These are phyloP conservation scores for Nicotiana benthamiana DNA, from an alignment of 257 asterid species.

Conservation along the genomic window DNA sequence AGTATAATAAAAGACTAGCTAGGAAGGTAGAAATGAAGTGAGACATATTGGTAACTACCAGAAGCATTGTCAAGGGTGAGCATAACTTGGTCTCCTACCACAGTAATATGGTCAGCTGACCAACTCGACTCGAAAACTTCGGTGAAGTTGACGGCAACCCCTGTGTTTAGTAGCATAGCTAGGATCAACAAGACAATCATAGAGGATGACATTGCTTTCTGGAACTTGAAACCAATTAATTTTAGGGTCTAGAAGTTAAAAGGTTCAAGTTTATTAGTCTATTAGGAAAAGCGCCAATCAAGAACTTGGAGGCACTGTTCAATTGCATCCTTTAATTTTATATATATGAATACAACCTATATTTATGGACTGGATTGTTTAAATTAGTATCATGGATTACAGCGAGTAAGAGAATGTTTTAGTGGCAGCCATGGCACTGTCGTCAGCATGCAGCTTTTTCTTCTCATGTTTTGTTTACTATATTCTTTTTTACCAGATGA, in stretches of 20 bases:
- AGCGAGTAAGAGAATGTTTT: neutral
- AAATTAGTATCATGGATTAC: neutral
- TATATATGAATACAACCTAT: neutral
- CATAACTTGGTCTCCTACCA: slow-evolving; percentile 24
- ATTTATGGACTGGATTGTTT: neutral
- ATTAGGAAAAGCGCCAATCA: neutral
- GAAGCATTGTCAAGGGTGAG: slow-evolving; percentile 36
- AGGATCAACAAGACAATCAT: neutral
- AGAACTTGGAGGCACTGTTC: neutral
- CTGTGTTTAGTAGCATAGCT: slow-evolving; percentile 12
- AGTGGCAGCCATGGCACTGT: neutral
- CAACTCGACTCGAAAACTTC: slow-evolving; percentile 36
- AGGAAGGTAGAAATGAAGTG: neutral
- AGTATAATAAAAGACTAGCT: neutral
- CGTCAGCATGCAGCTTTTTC: neutral
- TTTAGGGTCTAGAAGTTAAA: neutral
- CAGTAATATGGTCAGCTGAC: slow-evolving; percentile 41
- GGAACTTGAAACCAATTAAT: neutral
- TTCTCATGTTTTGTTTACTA: neutral
- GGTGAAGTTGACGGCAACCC: slow-evolving; percentile 20
- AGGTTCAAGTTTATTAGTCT: neutral
- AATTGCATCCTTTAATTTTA: neutral
- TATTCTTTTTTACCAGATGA: neutral
- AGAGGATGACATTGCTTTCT: neutral
- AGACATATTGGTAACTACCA: slow-evolving; percentile 12